phyloP scores from a whole-genome alignment of 2,329 filamentous ascomycete species.

The Alternaria sp. region DNA sequence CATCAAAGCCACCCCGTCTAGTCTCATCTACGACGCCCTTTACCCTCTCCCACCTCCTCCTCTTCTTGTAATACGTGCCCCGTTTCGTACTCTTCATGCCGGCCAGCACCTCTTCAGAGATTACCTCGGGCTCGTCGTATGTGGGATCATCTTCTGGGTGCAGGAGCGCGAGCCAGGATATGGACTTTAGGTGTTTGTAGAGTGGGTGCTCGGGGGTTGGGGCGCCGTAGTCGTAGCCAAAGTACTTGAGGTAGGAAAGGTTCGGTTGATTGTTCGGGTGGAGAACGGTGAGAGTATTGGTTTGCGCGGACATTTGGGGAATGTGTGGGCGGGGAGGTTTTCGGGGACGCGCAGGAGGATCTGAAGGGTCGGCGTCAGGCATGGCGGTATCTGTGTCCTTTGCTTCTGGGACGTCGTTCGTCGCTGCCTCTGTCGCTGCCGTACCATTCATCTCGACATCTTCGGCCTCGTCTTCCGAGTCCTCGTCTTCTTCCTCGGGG shows the following conservation, averaged over 20 bases:
- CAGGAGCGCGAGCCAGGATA: constrained; percentile 93
- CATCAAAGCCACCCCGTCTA: constrained; percentile 79
- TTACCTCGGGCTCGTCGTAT: constrained; percentile 72
- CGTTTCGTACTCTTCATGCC: constrained; percentile 82
- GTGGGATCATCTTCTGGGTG: constrained; percentile 77
- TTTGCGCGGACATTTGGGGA: constrained; percentile 69
- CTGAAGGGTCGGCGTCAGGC: constrained; percentile 24
- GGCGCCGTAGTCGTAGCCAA: constrained; percentile 77
- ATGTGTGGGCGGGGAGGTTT: constrained; percentile 45
- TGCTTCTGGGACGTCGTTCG: neutral
- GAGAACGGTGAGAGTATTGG: constrained; percentile 81
- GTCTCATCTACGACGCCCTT: constrained; percentile 77
- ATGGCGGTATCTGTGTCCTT: constrained; percentile 7
- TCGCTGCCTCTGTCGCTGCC: neutral
- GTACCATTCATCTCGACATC: constrained; percentile 9
- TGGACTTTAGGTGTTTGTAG: constrained; percentile 77
- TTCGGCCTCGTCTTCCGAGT: constrained; percentile 21
- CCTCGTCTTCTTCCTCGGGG: constrained; percentile 48
- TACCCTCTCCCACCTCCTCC: constrained; percentile 78
- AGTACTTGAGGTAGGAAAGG: constrained; percentile 86
- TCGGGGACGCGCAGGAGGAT: constrained; percentile 33
- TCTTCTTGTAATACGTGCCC: constrained; percentile 88
- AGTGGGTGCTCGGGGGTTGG: constrained; percentile 76
- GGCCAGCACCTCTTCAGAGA: constrained; percentile 68
- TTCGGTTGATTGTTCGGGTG: constrained; percentile 88